These are phyloP conservation scores for Panicum miliaceum DNA, from an alignment of 176 grass and related monocot species.

Conservation along the genomic window DNA sequence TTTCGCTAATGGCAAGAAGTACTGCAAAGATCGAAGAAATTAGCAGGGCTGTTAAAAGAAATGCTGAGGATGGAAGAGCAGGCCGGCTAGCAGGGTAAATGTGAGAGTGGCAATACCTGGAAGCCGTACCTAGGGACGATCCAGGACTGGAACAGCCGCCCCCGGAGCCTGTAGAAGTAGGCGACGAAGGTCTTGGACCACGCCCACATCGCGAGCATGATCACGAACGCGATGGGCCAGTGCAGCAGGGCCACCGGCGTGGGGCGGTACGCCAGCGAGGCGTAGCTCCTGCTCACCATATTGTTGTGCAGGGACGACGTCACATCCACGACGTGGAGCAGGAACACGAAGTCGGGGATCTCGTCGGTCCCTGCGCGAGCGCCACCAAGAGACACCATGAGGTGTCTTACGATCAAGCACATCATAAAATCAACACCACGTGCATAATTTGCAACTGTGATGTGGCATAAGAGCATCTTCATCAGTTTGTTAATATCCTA, in stretches of 20 bases:
- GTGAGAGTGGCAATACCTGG: conserved; percentile 38
- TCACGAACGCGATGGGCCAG: conserved; percentile 46
- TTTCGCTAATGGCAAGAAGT: conserved; percentile 61
- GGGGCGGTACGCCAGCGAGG: conserved; percentile 37
- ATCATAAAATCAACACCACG: too few relatives aligned
- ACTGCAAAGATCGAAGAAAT: conserved; percentile 31
- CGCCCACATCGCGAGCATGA: conserved; percentile 46
- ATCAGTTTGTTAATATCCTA: too few relatives aligned
- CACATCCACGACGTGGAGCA: conserved; percentile 58
- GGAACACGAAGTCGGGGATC: conserved; percentile 62
- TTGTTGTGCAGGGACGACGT: conserved; percentile 39
- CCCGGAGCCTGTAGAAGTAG: conserved; percentile 54
- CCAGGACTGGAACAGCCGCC: conserved; percentile 51
- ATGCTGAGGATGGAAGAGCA: too few relatives aligned
- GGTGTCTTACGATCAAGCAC: too few relatives aligned
- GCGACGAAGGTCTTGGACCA: conserved; percentile 64
- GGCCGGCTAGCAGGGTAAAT: too few relatives aligned
- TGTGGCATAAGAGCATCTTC: too few relatives aligned
- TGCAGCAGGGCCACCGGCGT: background rate
- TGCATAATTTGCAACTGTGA: too few relatives aligned
- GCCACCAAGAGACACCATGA: background rate
- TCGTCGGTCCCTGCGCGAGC: conserved; percentile 27
- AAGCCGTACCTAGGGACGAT: conserved; percentile 64
- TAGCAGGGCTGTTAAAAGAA: too few relatives aligned
- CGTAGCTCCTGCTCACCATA: conserved; percentile 35